Evolutionary conservation across 208 protist species (phyloP).

Genomic region (Phytomonas serpens): DNA sequence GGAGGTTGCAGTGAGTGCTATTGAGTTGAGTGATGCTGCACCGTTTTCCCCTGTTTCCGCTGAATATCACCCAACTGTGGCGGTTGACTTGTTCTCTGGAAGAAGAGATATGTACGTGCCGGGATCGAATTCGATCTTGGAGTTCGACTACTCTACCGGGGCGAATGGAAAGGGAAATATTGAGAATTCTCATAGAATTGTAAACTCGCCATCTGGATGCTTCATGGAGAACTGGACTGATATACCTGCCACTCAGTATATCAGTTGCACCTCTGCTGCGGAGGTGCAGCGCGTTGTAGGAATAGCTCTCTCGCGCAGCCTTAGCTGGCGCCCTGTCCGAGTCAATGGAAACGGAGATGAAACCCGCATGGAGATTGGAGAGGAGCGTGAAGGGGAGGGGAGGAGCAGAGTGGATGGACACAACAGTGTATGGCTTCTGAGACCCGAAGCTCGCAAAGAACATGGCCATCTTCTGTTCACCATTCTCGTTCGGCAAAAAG

Average conservation of each 20-base stretch:
- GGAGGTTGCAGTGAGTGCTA: conserved; percentile 18
- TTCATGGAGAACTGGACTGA: conserved; percentile 16
- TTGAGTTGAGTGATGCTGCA: conserved; percentile 20
- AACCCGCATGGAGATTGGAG: background rate
- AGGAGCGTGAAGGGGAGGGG: background rate
- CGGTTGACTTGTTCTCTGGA: conserved; percentile 22
- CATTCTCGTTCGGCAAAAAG: background rate
- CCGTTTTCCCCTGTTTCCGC: conserved; percentile 21
- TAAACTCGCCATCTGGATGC: background rate
- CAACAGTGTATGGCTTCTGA: background rate
- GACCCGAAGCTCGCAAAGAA: background rate
- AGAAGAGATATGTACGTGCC: background rate
- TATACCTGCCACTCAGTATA: conserved; percentile 25
- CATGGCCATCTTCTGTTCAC: background rate
- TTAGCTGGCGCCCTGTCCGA: conserved; percentile 13
- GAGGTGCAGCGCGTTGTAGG: conserved; percentile 17
- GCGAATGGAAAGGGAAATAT: background rate
- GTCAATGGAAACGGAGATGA: background rate
- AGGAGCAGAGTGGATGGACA: background rate
- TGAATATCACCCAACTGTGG: conserved; percentile 16
- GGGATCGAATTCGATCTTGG: background rate
- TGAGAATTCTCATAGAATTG: background rate
- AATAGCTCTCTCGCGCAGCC: conserved; percentile 16
- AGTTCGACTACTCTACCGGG: background rate
- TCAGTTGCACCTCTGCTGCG: conserved; percentile 13